Conservation (phyloP, 2,329 filamentous ascomycete genomes). For the Saccharata proteae region DNA sequence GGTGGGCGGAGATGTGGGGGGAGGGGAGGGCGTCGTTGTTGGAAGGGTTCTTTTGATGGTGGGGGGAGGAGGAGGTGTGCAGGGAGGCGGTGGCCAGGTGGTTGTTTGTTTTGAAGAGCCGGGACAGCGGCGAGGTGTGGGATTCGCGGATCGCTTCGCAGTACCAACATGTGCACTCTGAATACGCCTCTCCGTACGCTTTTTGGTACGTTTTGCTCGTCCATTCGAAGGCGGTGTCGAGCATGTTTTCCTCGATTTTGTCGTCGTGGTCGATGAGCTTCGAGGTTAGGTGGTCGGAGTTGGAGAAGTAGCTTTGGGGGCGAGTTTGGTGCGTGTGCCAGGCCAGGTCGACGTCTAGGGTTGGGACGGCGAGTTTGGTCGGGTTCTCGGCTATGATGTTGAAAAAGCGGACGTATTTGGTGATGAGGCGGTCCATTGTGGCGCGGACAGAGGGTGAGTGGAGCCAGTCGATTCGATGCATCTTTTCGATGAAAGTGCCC, state of each 20-base stretch:
- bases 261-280: constrained; percentile 73
- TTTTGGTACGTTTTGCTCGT: constrained; percentile 60
- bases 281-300: constrained; percentile 17
- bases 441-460: constrained; percentile 52
- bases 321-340: constrained; percentile 72
- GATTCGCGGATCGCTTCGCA: constrained; percentile 58
- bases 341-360: constrained; percentile 60
- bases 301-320: constrained; percentile 50
- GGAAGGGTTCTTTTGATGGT: too few species aligned
- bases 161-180: constrained; percentile 72
- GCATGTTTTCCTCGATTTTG: constrained; percentile 58
- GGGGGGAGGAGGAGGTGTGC: constrained; percentile 34
- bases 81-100: constrained; percentile 32
- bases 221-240: constrained; percentile 57
- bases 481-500: constrained; percentile 57
- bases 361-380: constrained; percentile 44
- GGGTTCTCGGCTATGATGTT: constrained; percentile 24
- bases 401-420: constrained; percentile 55
- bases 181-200: constrained; percentile 54
- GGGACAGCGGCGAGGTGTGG: constrained; percentile 37
- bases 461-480: constrained; percentile 66
- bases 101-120: constrained; percentile 34
- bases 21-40: constrained; percentile 9
- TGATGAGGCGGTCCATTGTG: constrained; percentile 53
- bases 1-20: constrained; percentile 60